Conservation (phyloP, 768 basidiomycete species). For the Trametes cubensis region DNA sequence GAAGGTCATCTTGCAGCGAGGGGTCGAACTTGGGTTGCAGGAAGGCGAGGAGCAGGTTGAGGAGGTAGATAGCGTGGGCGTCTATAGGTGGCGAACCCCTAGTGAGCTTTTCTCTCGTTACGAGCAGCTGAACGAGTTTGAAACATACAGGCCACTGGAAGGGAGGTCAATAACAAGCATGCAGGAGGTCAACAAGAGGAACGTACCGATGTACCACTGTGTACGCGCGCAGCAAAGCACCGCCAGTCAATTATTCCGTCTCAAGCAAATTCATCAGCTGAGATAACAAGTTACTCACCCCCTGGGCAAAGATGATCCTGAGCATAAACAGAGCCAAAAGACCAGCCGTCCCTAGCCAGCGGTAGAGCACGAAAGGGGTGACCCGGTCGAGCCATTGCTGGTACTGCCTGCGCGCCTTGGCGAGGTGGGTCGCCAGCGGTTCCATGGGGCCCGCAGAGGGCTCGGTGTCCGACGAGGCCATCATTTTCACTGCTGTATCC, state of each 20-base stretch:
- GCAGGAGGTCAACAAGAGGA: not conserved
- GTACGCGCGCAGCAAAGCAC: not conserved
- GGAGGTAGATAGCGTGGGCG: constrained; percentile 91
- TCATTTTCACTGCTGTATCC: constrained; percentile 25
- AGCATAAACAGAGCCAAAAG: constrained; percentile 77
- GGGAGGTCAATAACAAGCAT: not conserved
- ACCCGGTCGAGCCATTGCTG: constrained; percentile 89
- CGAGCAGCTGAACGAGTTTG: not conserved
- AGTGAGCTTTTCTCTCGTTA: not conserved
- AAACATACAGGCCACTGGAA: constrained; percentile 69
- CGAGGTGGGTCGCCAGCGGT: constrained; percentile 39
- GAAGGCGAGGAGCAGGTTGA: constrained; percentile 96
- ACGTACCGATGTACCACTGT: constrained; percentile 95
- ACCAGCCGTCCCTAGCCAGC: constrained; percentile 81
- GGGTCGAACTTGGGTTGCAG: constrained; percentile 98
- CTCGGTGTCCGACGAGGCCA: constrained; percentile 31
- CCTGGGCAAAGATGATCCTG: constrained; percentile 86
- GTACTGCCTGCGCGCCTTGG: constrained; percentile 72
- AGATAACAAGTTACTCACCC: constrained; percentile 55
- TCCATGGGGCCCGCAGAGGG: constrained; percentile 30
- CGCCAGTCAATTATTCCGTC: not conserved
- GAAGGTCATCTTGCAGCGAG: constrained; percentile 88
- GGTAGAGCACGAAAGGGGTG: constrained; percentile 86
- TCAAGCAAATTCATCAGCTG: too few relatives aligned
- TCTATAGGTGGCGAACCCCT: constrained; percentile 47